Evolutionary conservation across 768 basidiomycete species (phyloP).

Genomic region (Fistulinella prunicolor): DNA sequence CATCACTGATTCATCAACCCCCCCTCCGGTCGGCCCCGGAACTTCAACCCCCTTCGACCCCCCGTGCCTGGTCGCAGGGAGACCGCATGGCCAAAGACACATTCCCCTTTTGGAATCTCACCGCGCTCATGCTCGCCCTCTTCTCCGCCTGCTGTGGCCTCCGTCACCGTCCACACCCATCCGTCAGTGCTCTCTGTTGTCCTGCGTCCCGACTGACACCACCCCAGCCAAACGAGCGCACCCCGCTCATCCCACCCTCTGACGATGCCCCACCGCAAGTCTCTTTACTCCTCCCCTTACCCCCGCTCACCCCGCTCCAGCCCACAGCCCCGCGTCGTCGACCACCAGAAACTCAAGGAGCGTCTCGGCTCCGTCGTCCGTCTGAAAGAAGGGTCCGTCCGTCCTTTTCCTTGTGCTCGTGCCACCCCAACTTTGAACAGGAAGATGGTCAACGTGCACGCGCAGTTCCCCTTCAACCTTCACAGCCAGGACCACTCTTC

Average conservation of each 20-base stretch:
- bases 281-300: not conserved
- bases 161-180: slow-evolving; percentile 19
- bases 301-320: slow-evolving; percentile 11
- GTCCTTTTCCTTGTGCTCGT: not conserved
- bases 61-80: slow-evolving; percentile 31
- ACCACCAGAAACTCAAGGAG: slow-evolving; percentile 51
- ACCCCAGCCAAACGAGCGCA: slow-evolving; percentile 19
- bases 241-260: slow-evolving; percentile 29
- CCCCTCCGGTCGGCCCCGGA: slow-evolving; percentile 19
- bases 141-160: slow-evolving; percentile 29
- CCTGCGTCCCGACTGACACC: not conserved
- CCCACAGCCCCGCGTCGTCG: slow-evolving; percentile 35
- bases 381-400: slow-evolving; percentile 55
- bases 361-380: slow-evolving; percentile 55
- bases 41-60: too few species aligned
- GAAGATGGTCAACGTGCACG: slow-evolving; percentile 69
- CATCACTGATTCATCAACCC: not conserved
- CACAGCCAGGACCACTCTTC: slow-evolving; percentile 35
- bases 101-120: slow-evolving; percentile 10
- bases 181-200: slow-evolving; percentile 9
- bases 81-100: slow-evolving; percentile 6
- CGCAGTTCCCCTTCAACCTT: slow-evolving; percentile 59
- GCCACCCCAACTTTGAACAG: slow-evolving; percentile 31
- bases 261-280: slow-evolving; percentile 28
- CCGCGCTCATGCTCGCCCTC: slow-evolving; percentile 25